Percentiles rank a stretch among this genome's conserved stretches.
Evolutionary conservation across 1,284 basidiomycete species (phyloP).

Genomic region (Puccinia hordei): DNA sequence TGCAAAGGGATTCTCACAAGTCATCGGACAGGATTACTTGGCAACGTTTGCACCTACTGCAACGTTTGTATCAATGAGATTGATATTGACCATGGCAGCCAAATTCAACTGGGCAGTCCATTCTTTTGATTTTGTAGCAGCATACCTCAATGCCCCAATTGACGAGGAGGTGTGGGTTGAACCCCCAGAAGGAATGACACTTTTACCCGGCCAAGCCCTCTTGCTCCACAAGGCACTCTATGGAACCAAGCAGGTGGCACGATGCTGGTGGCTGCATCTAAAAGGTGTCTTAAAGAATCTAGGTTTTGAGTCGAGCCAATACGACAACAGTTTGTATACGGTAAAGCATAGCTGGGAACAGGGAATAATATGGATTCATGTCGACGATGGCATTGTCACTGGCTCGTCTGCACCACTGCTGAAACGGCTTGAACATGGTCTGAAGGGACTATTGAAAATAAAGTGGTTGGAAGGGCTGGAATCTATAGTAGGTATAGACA

Average conservation of each 20-base stretch:
- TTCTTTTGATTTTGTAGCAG: constrained; percentile 17
- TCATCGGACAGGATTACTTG: neutral
- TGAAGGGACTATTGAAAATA: no score
- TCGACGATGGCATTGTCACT: no score
- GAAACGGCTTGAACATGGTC: no score
- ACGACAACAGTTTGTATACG: no score
- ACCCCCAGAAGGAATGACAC: neutral
- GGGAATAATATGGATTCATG: no score
- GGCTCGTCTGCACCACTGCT: no score
- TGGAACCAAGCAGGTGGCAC: constrained; percentile 17
- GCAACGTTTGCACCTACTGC: neutral
- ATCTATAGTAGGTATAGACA: no score
- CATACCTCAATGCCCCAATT: neutral
- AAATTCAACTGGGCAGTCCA: neutral
- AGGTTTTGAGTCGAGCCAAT: no score
- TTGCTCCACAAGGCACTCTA: constrained; percentile 13
- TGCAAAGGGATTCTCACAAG: constrained; percentile 12
- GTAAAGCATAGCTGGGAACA: no score
- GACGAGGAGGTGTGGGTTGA: neutral
- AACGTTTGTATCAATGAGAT: neutral
- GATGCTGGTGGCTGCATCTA: constrained; percentile 23
- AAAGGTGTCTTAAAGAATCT: no score
- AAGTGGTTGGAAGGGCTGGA: no score
- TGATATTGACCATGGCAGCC: constrained; percentile 11
- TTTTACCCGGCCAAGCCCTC: neutral